Percentiles rank a stretch among this genome's conserved stretches.
These are phyloP conservation scores for Epichloe amarillans DNA, from an alignment of 2,329 filamentous ascomycete genomes.

Conservation along the genomic window DNA sequence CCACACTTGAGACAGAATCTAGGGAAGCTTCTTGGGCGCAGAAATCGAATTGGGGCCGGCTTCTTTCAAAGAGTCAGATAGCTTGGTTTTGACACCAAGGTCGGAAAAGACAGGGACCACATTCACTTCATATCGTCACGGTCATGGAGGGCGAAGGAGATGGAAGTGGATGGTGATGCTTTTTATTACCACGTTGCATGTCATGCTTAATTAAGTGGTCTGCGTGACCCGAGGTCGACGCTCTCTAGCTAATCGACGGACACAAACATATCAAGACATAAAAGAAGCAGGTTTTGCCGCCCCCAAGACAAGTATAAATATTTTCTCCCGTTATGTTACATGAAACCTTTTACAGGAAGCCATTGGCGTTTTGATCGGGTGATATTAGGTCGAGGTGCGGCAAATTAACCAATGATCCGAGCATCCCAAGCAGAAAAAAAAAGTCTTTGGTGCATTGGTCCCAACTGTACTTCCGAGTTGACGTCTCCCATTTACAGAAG, in stretches of 20 bases:
- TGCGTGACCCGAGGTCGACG: not conserved
- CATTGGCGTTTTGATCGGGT: not conserved
- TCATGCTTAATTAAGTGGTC: conserved; percentile 1
- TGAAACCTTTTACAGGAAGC: not conserved
- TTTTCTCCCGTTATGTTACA: conserved; percentile 2
- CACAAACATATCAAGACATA: not conserved
- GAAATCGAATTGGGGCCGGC: too few relatives aligned
- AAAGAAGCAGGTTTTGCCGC: not conserved
- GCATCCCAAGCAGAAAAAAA: not conserved
- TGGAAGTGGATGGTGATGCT: not conserved
- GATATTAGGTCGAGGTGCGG: not conserved
- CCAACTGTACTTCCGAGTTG: not conserved
- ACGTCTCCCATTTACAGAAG: conserved; percentile 2
- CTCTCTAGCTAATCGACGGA: not conserved
- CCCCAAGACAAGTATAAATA: not conserved
- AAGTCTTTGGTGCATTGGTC: not conserved
- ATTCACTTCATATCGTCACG: not conserved
- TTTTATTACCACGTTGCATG: not conserved
- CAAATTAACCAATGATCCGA: not conserved
- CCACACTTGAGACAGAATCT: too few relatives aligned
- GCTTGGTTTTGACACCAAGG: too few relatives aligned
- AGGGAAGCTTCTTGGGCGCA: too few relatives aligned
- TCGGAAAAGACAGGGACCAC: too few relatives aligned
- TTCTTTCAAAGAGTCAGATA: too few relatives aligned
- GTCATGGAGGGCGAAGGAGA: not conserved